These are phyloP conservation scores for Heterobasidion annosum DNA, from an alignment of 1,284 basidiomycete genomes.

Conservation along the genomic window DNA sequence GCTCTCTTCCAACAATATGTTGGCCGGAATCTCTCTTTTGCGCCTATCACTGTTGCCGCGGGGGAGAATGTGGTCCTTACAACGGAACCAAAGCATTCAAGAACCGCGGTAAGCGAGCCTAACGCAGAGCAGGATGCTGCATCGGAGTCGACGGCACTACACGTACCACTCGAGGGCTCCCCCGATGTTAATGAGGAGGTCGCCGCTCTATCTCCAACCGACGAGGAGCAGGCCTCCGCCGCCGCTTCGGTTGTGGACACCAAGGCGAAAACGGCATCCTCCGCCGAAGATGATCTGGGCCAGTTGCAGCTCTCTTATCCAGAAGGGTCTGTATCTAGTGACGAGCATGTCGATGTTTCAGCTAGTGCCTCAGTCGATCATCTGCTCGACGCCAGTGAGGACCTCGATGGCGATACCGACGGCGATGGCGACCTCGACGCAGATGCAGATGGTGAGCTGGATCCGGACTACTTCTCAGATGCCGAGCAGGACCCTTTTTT, in stretches of 20 bases:
- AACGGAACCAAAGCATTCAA: too few relatives aligned
- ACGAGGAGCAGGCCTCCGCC: too few relatives aligned
- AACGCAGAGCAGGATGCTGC: not conserved
- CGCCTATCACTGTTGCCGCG: too few relatives aligned
- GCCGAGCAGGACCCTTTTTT: conserved; percentile 13
- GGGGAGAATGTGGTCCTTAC: too few relatives aligned
- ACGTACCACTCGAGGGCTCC: not conserved
- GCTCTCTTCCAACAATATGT: too few relatives aligned
- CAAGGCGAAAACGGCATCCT: too few relatives aligned
- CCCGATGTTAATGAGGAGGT: not conserved
- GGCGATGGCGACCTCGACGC: conserved; percentile 3
- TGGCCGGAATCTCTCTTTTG: too few relatives aligned
- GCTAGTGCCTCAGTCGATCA: not conserved
- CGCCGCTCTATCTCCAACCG: not conserved
- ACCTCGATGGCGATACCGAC: not conserved
- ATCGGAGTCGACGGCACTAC: not conserved
- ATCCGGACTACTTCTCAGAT: conserved; percentile 12
- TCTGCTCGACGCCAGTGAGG: too few relatives aligned
- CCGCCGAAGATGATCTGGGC: not conserved
- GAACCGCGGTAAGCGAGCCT: too few relatives aligned
- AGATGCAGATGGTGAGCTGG: conserved; percentile 16
- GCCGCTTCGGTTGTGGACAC: too few relatives aligned
- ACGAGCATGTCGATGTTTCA: not conserved
- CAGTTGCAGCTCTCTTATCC: not conserved
- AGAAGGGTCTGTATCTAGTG: not conserved